Evolutionary conservation across 75 land plant genomes (phyloP).

Genomic region (Larix kaempferi): DNA sequence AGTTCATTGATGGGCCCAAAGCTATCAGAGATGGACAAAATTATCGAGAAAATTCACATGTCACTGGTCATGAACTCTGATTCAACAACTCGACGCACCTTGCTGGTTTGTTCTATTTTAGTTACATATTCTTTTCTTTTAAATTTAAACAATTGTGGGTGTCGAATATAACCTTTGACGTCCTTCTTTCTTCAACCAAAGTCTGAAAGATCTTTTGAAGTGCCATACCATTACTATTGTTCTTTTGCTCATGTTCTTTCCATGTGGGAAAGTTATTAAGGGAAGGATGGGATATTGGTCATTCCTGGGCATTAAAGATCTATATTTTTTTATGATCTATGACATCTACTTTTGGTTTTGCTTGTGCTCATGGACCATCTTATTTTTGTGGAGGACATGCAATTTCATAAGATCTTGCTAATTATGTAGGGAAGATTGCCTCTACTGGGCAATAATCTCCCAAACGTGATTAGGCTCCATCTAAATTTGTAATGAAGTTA

Average conservation of each 20-base stretch:
- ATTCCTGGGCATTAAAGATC: neutral
- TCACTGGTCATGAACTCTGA: constrained; percentile 9
- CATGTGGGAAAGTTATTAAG: neutral
- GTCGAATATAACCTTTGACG: too few species aligned
- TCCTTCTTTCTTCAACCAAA: neutral
- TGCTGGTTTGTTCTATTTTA: constrained; percentile 65
- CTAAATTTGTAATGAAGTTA: too few species aligned
- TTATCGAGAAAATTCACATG: constrained; percentile 51
- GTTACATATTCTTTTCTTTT: neutral
- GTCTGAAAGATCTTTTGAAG: neutral
- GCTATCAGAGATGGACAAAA: constrained; percentile 85
- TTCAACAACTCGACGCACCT: constrained; percentile 32
- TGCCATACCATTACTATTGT: neutral
- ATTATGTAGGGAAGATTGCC: neutral
- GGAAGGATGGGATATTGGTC: neutral
- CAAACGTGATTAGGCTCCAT: neutral
- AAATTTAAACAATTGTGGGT: neutral
- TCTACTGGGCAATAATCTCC: neutral
- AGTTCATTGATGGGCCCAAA: constrained; percentile 79
- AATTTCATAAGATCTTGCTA: neutral
- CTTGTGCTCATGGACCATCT: neutral
- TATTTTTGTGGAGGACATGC: neutral
- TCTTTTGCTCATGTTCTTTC: neutral
- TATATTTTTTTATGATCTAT: neutral
- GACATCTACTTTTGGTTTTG: neutral